These are phyloP conservation scores for Linderniella brevidens DNA, from an alignment of 257 asterid species.

Conservation along the genomic window DNA sequence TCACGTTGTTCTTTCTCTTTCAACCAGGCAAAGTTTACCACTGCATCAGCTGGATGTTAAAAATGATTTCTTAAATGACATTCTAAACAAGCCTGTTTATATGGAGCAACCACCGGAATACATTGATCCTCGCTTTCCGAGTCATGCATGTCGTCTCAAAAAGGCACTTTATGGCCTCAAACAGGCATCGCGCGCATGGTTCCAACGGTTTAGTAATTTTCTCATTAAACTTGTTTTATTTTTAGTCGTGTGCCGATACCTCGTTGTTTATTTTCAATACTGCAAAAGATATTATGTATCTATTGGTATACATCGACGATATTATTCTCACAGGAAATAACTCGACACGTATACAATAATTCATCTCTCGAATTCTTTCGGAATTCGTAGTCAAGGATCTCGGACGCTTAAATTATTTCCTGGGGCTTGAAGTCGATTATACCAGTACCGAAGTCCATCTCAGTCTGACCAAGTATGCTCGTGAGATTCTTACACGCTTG, in stretches of 20 bases:
- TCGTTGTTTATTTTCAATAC: not conserved
- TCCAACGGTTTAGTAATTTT: not conserved
- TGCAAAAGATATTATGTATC: not conserved
- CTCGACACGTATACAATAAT: not conserved
- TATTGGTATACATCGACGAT: not conserved
- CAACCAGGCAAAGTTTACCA: not conserved
- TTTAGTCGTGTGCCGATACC: not conserved
- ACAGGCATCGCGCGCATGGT: not conserved
- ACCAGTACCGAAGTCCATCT: no score
- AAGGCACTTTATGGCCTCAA: not conserved
- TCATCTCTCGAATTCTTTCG: not conserved
- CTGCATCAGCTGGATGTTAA: not conserved
- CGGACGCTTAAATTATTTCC: not conserved
- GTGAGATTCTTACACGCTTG: not conserved
- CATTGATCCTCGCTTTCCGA: not conserved
- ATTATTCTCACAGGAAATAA: slow-evolving; percentile 1
- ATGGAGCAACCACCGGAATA: not conserved
- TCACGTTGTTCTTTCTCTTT: not conserved
- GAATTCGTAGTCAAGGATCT: not conserved
- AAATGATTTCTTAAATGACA: not conserved
- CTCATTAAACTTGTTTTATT: not conserved
- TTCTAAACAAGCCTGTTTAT: not conserved
- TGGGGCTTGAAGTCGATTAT: no score
- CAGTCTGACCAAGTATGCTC: not conserved
- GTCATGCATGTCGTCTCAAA: not conserved